Conservation (phyloP, 2,329 filamentous ascomycete genomes). For the Ophiostoma pallidulum region DNA sequence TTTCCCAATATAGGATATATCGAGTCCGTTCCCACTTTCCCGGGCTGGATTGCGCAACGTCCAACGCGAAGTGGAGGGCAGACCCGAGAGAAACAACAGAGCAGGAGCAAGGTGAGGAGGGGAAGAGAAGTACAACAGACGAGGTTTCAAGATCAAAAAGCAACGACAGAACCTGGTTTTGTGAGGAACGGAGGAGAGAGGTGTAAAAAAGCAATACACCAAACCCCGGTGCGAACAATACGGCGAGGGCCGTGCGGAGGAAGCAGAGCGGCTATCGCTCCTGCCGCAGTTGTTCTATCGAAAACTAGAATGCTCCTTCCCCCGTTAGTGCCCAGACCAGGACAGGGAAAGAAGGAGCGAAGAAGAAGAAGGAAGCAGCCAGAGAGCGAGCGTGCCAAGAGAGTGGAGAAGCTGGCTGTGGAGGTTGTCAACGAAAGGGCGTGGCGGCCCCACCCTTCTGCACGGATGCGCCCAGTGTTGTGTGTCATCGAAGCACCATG, state of each 20-base stretch:
- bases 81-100: conserved; percentile 3
- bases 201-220: too few relatives aligned
- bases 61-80: too few relatives aligned
- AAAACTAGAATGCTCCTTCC: not conserved
- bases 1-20: conserved; percentile 4
- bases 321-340: not conserved
- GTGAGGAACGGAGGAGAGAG: too few relatives aligned
- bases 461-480: not conserved
- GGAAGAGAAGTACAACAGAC: not conserved
- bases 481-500: too few relatives aligned
- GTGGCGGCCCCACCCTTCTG: conserved; percentile 2
- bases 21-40: not conserved
- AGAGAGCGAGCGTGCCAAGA: not conserved
- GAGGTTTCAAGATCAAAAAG: too few relatives aligned
- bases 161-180: too few relatives aligned
- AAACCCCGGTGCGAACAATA: too few relatives aligned
- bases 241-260: conserved; percentile 2
- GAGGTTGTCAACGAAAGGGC: conserved; percentile 15
- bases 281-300: too few relatives aligned
- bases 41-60: too few relatives aligned
- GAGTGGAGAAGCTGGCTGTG: conserved; percentile 6
- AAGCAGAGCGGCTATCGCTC: conserved; percentile 3
- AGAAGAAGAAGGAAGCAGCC: conserved; percentile 5
- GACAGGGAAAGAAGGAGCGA: conserved; percentile 6
- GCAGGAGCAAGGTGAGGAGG: not conserved